A percentile compares a stretch with the other conserved stretches of the same genome.
Evolutionary conservation across 805 yeast species (phyloP).

Genomic region (Pichia thaimueangensis): DNA sequence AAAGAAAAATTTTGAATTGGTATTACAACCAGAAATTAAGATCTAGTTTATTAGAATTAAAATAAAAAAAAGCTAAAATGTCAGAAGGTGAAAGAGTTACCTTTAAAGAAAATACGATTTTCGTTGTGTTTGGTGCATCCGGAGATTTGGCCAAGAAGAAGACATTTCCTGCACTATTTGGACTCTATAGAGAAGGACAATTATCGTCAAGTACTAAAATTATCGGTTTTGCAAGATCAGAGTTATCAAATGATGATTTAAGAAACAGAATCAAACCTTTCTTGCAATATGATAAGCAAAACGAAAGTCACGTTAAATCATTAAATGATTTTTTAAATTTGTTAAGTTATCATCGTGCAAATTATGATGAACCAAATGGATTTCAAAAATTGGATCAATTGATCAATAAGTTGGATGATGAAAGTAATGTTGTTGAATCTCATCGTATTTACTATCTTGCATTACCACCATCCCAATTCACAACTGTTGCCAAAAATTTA

Average conservation of each 20-base stretch:
- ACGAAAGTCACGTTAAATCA: constrained; percentile 26
- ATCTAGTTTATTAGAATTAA: too few species aligned
- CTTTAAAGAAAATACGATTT: constrained; percentile 62
- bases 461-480: constrained; percentile 89
- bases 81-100: too few species aligned
- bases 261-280: constrained; percentile 57
- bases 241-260: constrained; percentile 60
- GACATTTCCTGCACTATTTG: constrained; percentile 83
- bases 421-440: constrained; percentile 39
- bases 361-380: constrained; percentile 78
- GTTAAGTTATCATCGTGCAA: constrained; percentile 66
- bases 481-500: constrained; percentile 66
- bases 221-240: constrained; percentile 88
- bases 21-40: too few species aligned
- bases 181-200: constrained; percentile 69
- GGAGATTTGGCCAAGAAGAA: constrained; percentile 95
- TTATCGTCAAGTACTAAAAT: constrained; percentile 66
- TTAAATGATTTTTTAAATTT: constrained; percentile 60
- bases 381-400: constrained; percentile 48
- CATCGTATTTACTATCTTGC: constrained; percentile 91
- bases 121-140: constrained; percentile 89
- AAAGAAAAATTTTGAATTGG: too few species aligned
- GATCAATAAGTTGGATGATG: constrained; percentile 54
- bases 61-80: too few species aligned
- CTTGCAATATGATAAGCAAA: constrained; percentile 38